Evolutionary conservation across 495 filamentous ascomycete species (phyloP), one percentile per base, ranked within the genome.

Genomic region (Aspergillus saccharolyticus): DNA sequence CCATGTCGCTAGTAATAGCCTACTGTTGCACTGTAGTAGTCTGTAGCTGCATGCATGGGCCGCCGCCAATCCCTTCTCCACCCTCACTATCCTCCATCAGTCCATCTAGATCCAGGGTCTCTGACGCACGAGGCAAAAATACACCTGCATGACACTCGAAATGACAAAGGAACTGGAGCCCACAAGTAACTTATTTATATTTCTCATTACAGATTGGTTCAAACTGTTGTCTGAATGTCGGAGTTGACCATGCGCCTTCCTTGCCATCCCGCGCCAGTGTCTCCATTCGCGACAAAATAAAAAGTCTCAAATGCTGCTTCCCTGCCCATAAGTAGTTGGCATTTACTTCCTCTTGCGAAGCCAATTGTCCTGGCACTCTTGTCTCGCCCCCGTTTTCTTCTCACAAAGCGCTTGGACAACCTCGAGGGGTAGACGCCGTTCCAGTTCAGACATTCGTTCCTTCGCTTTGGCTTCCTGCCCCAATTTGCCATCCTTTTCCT

Each of bases 21-120:
- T 39, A 39, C 33, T 39, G 33, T 15, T 39, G 33, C 33, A 39
- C 33, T 39, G 33, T 39, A 39, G 33, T 39, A 39, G 33, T 39
- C 33, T 39, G 33, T 39, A 39, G 33, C 33, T 39, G 12, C 33
- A 39, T 66, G 66, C 66, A 67, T 64, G 60, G 62, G 53, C 65
- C 66, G 63, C 66, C 57, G 66, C 63, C 63, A 68, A 68, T 68
- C 61, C 66, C 57, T 65, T 65, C 63, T 62, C 61, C 63, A 65
- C 65, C 48, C 51, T 51, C 56, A 52, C 42, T 56, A 52, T 66
- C 61, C 57, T 59, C 68, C 64, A 58, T 66, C 60, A 63, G 56
- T 60, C 52, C 64, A 68, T 71, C 63, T 71, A 71, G 68, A 69
- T 71, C 64, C 63, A 68, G 68, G 62, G 63, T 68, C 66, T 64